A percentile compares a stretch with the other conserved stretches of the same genome.
These are phyloP conservation scores for Papiliotrema fonsecae DNA, from an alignment of 1,284 basidiomycete species.

Conservation along the genomic window DNA sequence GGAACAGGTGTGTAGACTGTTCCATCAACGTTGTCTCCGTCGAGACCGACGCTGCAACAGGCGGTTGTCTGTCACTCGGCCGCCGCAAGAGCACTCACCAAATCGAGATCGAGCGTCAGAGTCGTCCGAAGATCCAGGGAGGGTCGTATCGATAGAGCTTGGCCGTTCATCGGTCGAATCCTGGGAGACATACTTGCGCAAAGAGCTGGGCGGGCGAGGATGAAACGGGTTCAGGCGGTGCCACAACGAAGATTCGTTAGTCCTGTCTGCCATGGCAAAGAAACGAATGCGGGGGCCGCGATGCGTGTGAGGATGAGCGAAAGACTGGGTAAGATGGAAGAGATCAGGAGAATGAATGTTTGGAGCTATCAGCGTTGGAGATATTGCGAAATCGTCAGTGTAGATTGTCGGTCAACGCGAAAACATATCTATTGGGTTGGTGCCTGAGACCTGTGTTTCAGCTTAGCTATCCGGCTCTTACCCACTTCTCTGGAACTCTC, in stretches of 20 bases:
- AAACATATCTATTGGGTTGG: too few relatives aligned
- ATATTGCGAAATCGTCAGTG: too few relatives aligned
- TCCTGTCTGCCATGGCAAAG: neutral
- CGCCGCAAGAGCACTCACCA: too few relatives aligned
- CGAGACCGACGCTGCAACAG: neutral
- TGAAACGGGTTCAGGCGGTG: conserved; percentile 8
- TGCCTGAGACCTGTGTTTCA: too few relatives aligned
- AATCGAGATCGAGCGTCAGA: neutral
- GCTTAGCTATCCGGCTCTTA: too few relatives aligned
- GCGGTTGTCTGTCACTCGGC: too few relatives aligned
- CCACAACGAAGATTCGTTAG: conserved; percentile 4
- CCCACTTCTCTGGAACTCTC: too few relatives aligned
- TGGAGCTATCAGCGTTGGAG: neutral
- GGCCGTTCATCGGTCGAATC: neutral
- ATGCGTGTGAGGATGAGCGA: neutral
- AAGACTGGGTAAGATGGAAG: neutral
- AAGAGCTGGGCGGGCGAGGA: neutral
- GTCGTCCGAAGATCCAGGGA: neutral
- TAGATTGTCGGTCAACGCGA: too few relatives aligned
- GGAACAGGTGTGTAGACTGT: conserved; percentile 2
- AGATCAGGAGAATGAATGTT: neutral
- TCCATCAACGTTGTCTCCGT: neutral
- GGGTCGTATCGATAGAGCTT: conserved; percentile 1
- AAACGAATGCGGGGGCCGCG: neutral
- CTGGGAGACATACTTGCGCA: neutral